A percentile compares a stretch with the other conserved stretches of the same genome.
phyloP scores from a whole-genome alignment of 805 yeast species.

The Metschnikowia lochheadii region DNA sequence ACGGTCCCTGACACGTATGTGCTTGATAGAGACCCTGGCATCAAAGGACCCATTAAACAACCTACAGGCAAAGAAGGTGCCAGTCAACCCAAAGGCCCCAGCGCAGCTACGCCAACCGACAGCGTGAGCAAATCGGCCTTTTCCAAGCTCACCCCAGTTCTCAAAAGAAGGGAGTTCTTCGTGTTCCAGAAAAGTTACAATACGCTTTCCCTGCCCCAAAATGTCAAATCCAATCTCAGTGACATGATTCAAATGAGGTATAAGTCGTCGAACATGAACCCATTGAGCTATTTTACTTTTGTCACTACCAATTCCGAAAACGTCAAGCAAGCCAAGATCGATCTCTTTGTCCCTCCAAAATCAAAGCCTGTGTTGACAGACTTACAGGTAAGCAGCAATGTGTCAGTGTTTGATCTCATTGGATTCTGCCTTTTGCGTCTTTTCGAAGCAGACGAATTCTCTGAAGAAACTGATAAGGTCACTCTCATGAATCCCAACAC shows the following conservation, averaged over 20 bases:
- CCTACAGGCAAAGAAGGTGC: background rate
- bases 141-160: conserved; percentile 2
- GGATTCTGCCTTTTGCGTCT: conserved; percentile 36
- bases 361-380: conserved; percentile 22
- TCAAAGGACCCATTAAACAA: background rate
- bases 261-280: conserved; percentile 35
- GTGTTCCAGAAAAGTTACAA: conserved; percentile 12
- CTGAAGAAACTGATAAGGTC: conserved; percentile 14
- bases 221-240: conserved; percentile 23
- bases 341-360: conserved; percentile 35
- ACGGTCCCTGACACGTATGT: conserved; percentile 16
- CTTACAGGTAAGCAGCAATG: conserved; percentile 24
- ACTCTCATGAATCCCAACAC: conserved; percentile 51
- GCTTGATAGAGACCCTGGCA: conserved; percentile 7
- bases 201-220: conserved; percentile 6
- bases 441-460: conserved; percentile 20
- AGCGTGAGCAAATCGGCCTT: background rate
- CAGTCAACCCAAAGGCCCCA: conserved; percentile 2
- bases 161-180: conserved; percentile 9
- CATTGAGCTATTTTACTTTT: conserved; percentile 42
- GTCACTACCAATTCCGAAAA: conserved; percentile 26
- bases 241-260: conserved; percentile 38
- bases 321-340: conserved; percentile 15
- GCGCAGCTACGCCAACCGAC: background rate
- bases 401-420: conserved; percentile 36